Base-by-base conservation (phyloP, 495 filamentous ascomycete species). In the Penicillium dipodomyicola region DNA sequence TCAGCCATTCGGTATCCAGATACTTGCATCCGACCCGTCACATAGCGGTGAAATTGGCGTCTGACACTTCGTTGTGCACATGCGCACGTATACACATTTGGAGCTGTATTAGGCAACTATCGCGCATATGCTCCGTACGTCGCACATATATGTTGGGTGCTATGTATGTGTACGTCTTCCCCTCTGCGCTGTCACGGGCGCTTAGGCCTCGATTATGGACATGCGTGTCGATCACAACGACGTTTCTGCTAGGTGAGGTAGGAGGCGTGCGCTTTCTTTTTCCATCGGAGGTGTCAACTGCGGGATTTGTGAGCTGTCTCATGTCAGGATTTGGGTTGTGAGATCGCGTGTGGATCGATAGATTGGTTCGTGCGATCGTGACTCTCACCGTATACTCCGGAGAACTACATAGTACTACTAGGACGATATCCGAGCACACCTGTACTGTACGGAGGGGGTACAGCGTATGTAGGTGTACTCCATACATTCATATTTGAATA, bases 241-340 rank as follows among this genome's bases (percentile, higher is more conserved):
- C 15, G 6, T 39, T 6, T 2, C 6, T 39, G 15, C 35, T 39
- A 17, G 14, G 14, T 37, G 15, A 39, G 15, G 14, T 6, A 5
- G 35, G 35, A 37, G 15, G 39, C n/a, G 29, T 33, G 39, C 14
- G 44, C 11, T 47, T 29, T 22, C n/a, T 17, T 3, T 40, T 6
- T n/a, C 8, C 7, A 30, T 58, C 17, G 52, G 56, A 56, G 37
- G 56, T 67, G 62, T 65, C 61, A 57, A 32, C 41, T 61, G 12
- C 22, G 19, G 12, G 17, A 19, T 53, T 62, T 63, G 59, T 67
- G 65, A 65, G 39, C 57, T 67, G 14, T 67, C 62, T 59, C 54
- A 67, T 67, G 65, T 67, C 65, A 67, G 43, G 41, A 20, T 47
- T 32, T 57, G 20, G 54, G 52, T 44, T 30, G 27, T 33, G 58